phyloP scores from a whole-genome alignment of 2,329 filamentous ascomycete genomes.

The Bipolaris bicolor region DNA sequence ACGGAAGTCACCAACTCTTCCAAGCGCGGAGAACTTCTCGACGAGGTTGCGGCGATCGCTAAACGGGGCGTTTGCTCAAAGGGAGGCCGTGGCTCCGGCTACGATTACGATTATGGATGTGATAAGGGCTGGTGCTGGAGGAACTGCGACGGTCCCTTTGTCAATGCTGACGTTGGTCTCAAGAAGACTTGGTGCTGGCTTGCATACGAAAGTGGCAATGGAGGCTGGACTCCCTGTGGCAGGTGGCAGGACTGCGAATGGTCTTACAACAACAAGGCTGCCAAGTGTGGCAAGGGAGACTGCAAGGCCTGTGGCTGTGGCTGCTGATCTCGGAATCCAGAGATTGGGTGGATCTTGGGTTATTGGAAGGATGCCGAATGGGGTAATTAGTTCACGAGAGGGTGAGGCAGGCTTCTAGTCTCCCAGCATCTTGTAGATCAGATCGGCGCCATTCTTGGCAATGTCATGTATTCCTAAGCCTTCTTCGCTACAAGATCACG shows the following conservation, averaged over 20 bases:
- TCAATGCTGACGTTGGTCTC: background rate
- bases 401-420: too few species aligned
- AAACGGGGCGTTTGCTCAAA: background rate
- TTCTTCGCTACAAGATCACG: too few species aligned
- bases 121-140: background rate
- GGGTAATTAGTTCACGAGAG: background rate
- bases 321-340: background rate
- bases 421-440: too few species aligned
- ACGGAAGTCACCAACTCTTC: background rate
- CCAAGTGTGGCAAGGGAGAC: background rate
- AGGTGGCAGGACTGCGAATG: slow-evolving; percentile 1
- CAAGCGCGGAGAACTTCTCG: background rate
- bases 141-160: background rate
- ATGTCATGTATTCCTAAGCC: too few species aligned
- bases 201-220: background rate
- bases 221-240: slow-evolving; percentile 2
- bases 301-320: background rate
- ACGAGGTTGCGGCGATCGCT: background rate
- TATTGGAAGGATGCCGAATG: background rate
- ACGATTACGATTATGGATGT: background rate
- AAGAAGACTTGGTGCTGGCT: background rate
- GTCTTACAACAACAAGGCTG: background rate
- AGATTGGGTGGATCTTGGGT: background rate
- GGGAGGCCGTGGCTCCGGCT: background rate
- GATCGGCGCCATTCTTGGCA: too few species aligned